Evolutionary conservation across 768 basidiomycete species (phyloP).

Genomic region (Cyclocybe cylindracea): DNA sequence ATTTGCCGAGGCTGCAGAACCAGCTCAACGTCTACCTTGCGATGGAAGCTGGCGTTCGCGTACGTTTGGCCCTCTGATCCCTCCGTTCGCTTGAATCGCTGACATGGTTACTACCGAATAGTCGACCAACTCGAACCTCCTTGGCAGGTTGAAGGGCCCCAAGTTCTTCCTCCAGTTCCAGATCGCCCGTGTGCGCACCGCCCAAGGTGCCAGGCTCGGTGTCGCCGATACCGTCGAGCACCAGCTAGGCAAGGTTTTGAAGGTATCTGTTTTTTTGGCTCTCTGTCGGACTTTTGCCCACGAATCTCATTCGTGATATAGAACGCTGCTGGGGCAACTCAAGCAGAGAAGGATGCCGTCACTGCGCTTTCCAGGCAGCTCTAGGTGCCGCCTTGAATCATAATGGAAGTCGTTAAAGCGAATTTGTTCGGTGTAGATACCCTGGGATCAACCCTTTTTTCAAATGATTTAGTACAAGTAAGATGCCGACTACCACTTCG

Average conservation of each 20-base stretch:
- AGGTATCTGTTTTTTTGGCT: neutral
- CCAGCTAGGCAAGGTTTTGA: slow-evolving; percentile 13
- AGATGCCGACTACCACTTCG: no score
- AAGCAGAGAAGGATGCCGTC: slow-evolving; percentile 11
- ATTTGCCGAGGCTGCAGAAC: slow-evolving; percentile 11
- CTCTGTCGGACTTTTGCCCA: no score
- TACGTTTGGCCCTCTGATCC: neutral
- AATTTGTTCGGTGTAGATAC: no score
- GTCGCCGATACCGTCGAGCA: slow-evolving; percentile 13
- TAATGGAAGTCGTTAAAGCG: no score
- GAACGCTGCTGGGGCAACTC: slow-evolving; percentile 11
- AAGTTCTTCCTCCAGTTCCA: slow-evolving; percentile 20
- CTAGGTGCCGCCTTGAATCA: no score
- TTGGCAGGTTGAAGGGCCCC: slow-evolving; percentile 8
- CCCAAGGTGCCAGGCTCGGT: slow-evolving; percentile 5
- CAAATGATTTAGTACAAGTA: no score
- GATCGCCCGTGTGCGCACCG: slow-evolving; percentile 11
- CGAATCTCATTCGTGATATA: neutral
- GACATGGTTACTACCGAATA: neutral
- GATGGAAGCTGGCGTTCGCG: slow-evolving; percentile 12
- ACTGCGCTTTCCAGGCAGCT: neutral
- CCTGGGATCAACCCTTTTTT: no score
- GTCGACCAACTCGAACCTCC: neutral
- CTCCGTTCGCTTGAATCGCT: neutral
- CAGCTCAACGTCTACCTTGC: slow-evolving; percentile 16